Conservation (phyloP, 805 yeast genomes). For the Jamesozyma gamospora region DNA sequence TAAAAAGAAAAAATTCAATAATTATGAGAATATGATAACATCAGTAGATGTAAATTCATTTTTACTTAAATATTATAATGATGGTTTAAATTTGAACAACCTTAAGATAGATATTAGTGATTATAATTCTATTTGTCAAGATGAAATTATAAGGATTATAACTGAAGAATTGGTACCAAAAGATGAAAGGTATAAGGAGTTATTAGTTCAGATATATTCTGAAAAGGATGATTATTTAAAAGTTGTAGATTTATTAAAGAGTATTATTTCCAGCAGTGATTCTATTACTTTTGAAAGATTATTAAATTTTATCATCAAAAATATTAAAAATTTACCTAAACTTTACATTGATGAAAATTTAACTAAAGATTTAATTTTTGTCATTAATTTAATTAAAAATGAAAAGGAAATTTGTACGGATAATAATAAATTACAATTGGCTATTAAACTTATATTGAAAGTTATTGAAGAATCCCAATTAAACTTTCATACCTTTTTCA, state of each 20-base stretch:
- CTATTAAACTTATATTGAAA: slow-evolving; percentile 5
- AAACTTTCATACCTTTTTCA: slow-evolving; percentile 10
- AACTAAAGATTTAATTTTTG: slow-evolving; percentile 11
- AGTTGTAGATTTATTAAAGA: slow-evolving; percentile 8
- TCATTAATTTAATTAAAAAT: slow-evolving; percentile 4
- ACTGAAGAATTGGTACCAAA: slow-evolving; percentile 3
- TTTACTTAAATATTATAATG: slow-evolving; percentile 1
- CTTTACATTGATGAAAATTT: slow-evolving; percentile 7
- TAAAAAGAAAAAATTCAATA: slow-evolving; percentile 1
- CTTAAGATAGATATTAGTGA: slow-evolving; percentile 6
- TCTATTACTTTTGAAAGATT: not conserved
- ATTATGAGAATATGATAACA: slow-evolving; percentile 12
- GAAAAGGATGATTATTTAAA: slow-evolving; percentile 9
- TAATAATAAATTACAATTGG: not conserved
- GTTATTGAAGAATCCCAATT: slow-evolving; percentile 8
- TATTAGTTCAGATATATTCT: slow-evolving; percentile 11
- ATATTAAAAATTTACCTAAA: slow-evolving; percentile 8
- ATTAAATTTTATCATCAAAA: slow-evolving; percentile 6
- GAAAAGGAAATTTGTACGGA: not conserved
- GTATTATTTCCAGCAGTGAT: not conserved
- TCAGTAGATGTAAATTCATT: slow-evolving; percentile 21
- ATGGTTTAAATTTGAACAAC: slow-evolving; percentile 1
- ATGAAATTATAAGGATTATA: slow-evolving; percentile 10
- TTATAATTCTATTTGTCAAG: slow-evolving; percentile 12
- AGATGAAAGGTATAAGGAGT: slow-evolving; percentile 1